Evolutionary conservation across 2,329 filamentous ascomycete species (phyloP), one percentile per base, ranked within the genome.

Genomic region (Ophiocordyceps camponoti-leonardi): DNA sequence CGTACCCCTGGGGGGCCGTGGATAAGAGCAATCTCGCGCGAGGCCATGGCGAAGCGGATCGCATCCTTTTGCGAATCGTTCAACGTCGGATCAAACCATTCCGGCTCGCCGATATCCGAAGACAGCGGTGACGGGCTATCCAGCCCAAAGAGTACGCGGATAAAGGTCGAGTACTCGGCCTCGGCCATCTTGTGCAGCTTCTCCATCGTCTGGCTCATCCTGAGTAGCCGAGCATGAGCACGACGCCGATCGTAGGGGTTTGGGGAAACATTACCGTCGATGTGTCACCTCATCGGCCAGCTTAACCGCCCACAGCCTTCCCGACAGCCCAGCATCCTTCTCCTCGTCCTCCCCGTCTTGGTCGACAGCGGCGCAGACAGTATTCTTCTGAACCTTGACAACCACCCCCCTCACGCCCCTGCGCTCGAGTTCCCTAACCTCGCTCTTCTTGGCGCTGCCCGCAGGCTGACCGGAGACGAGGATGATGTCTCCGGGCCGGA

Each of bases 1-100:
- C 70, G 57, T 61, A 77, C 76, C 1, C 92, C 92, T 1, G 92
- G 92, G 1, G 92, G 92, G 0, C 92, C 92, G 58, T 98, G 92
- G 45, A 98, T 94, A 48, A 95, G 69, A 2, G 86, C 85, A 26
- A 96, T 74, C 55, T 95, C 87, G 45, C 72, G 72, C 1, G 84
- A 83, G 7, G 81, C 82, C 45, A 98, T 66, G 0, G 90, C 87
- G 57, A 96, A 98, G n/a, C 77, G 64, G 47, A 83, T 77, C 16
- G 79, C 79, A 47, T 80, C 75, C 52, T 79, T 81, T 56, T 83
- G 79, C 13, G 74, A 78, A 13, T 77, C 72, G 54, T 83, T 82
- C 20, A 83, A 63, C 16, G 66, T 70, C 16, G 69, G 67, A 52
- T 82, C 76, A 46, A 79, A 56, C 77, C 77, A 83, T 40, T 74